Base-by-base conservation (phyloP, 441 rosid species). In the Adansonia madagascariensis region DNA sequence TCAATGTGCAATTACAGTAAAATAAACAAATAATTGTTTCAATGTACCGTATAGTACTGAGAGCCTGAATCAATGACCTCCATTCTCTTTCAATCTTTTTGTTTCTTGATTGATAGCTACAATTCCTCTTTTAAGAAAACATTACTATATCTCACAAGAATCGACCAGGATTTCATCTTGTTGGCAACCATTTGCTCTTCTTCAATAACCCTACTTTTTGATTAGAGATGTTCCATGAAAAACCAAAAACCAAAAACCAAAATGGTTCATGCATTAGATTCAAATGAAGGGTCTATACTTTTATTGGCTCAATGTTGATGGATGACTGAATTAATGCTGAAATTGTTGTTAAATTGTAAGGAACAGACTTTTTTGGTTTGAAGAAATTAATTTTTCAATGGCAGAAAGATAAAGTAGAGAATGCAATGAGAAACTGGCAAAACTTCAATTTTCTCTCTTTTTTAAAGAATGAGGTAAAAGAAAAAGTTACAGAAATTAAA, bases 1-100 rank as follows among this genome's bases (percentile, higher is more conserved):
- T 52, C 46, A 15, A 31, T 44, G 70, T 65, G 79, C 55, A 70
- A 3, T 14, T 43, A 74, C 79, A 78, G 82, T 75, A 50, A 77
- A 18, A 31, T 43, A 57, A 81, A 79, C 74, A 77, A 80, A 53
- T 60, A 50, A 39, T 47, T 62, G 4, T 12, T 55, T 59, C 75
- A 56, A 20, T 15, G 75, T 31, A 71, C 57, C 61, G 6, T 0
- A 59, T 59, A 73, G 10, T 41, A 12, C 77, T 17, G 27, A n/a
- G 35, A 31, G 35, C 71, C 49, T 15, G 5, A 49, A 61, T 78
- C 72, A 9, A 11, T 4, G 35, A 14, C 68, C 44, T 6, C 73
- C 61, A 35, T 74, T 17, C 39, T 43, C 35, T 31, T 47, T 44
- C 59, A 65, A 59, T 43, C n/a, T 65, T 71, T 6, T 67, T 20